These are phyloP conservation scores for Malassezia nana DNA, from an alignment of 1,284 basidiomycete species.

Conservation along the genomic window DNA sequence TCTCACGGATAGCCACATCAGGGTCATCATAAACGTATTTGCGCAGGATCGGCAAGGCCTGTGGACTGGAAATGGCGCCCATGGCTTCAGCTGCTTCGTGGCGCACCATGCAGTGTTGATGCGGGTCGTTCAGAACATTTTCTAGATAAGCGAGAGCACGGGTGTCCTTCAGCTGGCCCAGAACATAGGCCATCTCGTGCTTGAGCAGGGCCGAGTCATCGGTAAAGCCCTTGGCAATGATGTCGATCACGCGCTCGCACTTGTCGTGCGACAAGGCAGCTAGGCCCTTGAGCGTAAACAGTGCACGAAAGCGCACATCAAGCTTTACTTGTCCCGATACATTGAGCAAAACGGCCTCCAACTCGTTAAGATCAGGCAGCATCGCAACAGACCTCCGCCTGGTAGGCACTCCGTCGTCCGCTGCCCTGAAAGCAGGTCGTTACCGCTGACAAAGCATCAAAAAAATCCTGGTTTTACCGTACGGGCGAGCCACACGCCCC, in stretches of 20 bases:
- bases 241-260: conserved; percentile 57
- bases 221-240: conserved; percentile 75
- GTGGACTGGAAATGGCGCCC: conserved; percentile 72
- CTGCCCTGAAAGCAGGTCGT: not conserved
- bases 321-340: conserved; percentile 61
- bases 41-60: conserved; percentile 63
- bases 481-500: not conserved
- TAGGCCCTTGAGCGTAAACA: conserved; percentile 86
- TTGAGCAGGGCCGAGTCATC: conserved; percentile 86
- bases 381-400: not conserved
- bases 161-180: conserved; percentile 74
- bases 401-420: not conserved
- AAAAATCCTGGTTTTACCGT: conserved; percentile 3
- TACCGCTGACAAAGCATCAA: conserved; percentile 9
- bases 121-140: conserved; percentile 60
- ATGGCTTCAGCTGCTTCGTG: conserved; percentile 99
- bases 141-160: conserved; percentile 72
- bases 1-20: conserved; percentile 78
- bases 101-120: conserved; percentile 90
- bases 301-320: conserved; percentile 77
- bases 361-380: conserved; percentile 21
- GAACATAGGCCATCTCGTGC: conserved; percentile 92
- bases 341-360: conserved; percentile 33
- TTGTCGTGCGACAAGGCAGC: conserved; percentile 41
- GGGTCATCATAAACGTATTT: conserved; percentile 62